A percentile compares a stretch with the other conserved stretches of the same genome.
Evolutionary conservation across 768 basidiomycete species (phyloP).

Genomic region (Auriscalpium orientale): DNA sequence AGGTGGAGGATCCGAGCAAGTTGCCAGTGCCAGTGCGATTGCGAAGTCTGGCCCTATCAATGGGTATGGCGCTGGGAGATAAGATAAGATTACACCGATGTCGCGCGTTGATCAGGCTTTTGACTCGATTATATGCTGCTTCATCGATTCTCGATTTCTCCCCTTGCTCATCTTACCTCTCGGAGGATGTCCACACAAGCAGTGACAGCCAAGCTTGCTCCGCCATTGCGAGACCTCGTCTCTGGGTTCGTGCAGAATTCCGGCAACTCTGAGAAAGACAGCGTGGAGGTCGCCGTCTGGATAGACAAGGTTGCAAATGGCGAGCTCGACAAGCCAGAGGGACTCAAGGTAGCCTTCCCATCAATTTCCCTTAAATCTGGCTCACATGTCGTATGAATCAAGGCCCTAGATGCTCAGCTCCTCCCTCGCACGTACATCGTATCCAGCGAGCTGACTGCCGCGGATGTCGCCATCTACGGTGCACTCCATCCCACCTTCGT

Average conservation of each 20-base stretch:
- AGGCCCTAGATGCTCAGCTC: slow-evolving; percentile 71
- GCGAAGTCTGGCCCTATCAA: too few species aligned
- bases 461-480: slow-evolving; percentile 87
- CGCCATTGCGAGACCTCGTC: slow-evolving; percentile 43
- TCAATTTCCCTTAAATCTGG: neutral
- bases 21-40: too few species aligned
- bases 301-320: slow-evolving; percentile 53
- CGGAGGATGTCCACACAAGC: slow-evolving; percentile 21
- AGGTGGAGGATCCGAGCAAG: neutral
- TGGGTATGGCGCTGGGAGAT: too few species aligned
- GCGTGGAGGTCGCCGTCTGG: slow-evolving; percentile 60
- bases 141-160: slow-evolving; percentile 4
- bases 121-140: neutral
- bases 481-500: slow-evolving; percentile 81
- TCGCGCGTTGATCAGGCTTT: neutral
- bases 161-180: neutral
- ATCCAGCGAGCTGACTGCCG: slow-evolving; percentile 76
- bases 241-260: slow-evolving; percentile 33
- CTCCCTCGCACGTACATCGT: slow-evolving; percentile 79
- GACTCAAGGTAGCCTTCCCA: slow-evolving; percentile 38
- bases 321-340: slow-evolving; percentile 37
- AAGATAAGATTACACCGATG: neutral
- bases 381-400: slow-evolving; percentile 1
- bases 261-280: slow-evolving; percentile 54
- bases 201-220: slow-evolving; percentile 19